Base-by-base conservation (phyloP, 2,329 filamentous ascomycete genomes). In the Albifimbria verrucaria region DNA sequence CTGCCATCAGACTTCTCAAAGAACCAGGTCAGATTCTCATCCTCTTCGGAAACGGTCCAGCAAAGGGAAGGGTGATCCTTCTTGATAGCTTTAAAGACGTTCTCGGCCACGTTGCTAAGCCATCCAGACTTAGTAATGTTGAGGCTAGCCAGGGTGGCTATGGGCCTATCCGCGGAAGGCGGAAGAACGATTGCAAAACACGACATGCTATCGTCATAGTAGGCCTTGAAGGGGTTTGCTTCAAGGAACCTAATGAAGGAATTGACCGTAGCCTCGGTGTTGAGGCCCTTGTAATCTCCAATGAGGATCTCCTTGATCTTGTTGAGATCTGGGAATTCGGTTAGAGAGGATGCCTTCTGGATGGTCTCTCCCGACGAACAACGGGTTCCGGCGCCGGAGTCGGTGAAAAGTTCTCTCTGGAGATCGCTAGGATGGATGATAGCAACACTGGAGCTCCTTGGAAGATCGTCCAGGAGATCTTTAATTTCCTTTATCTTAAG, bases 401-500 rank as follows among this genome's bases (percentile, higher is more conserved):
- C 92, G 17, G 32, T 97, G 73, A 97, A 97, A 6, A 97, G 78
- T 72, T 99, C 94, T 76, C 95, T 96, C 74, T 97, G 92, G 43
- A 99, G 80, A 70, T 96, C 92, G 59, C 90, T 92, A 2, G 94
- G 93, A 73, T 97, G 92, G 62, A 97, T 99, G 65, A 99, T 97
- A 56, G 94, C 94, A 48, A 99, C 93, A 63, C 90, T 96, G 18
- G 93, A 97, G 52, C 90, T 93, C 63, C 90, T 87, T 49, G 94
- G 94, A 18, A 99, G 83, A 48, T 89, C 87, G 62, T 91, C 90
- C 50, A 99, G 77, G 24, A 99, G 82, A 54, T 96, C 92, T 79
- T 96, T 96, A 75, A 96, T 95, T 76, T 99, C 92, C 75, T 89
- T 90, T 72, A 99, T 97, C 86, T 99, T 99, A 59, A 97, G 81